These are phyloP conservation scores for Eimeria necatrix DNA, from an alignment of 169 alveolate genomes.

Conservation along the genomic window DNA sequence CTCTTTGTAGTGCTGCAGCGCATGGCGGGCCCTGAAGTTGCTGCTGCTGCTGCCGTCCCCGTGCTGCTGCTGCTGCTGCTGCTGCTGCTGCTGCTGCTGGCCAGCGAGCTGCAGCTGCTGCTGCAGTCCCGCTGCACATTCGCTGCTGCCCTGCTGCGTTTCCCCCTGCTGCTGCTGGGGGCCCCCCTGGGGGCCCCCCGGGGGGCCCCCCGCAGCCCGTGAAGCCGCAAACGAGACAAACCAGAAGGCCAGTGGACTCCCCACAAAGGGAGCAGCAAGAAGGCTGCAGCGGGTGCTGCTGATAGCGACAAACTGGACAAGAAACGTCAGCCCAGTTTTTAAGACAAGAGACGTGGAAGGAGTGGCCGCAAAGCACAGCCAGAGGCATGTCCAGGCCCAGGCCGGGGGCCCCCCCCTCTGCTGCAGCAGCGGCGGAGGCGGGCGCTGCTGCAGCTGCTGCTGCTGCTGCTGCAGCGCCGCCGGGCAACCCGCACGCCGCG, in stretches of 20 bases:
- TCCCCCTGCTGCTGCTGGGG: neutral
- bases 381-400: constrained; percentile 41
- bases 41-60: neutral
- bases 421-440: neutral
- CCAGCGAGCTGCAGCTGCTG: constrained; percentile 21
- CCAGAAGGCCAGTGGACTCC: constrained; percentile 60
- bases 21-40: constrained; percentile 77
- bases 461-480: neutral
- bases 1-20: constrained; percentile 81
- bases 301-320: constrained; percentile 87
- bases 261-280: constrained; percentile 82
- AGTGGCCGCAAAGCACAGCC: constrained; percentile 82
- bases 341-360: constrained; percentile 83
- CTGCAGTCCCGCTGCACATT: neutral
- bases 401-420: neutral
- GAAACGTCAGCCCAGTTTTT: constrained; percentile 84
- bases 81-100: too few relatives aligned
- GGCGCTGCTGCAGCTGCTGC: neutral
- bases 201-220: constrained; percentile 79
- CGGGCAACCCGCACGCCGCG: neutral
- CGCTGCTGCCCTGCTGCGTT: neutral
- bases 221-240: constrained; percentile 83
- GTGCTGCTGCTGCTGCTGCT: too few relatives aligned
- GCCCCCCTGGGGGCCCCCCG: neutral
- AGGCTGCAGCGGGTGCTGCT: constrained; percentile 85